These are phyloP conservation scores for Zygotorulaspora florentina DNA, from an alignment of 805 yeast species.

Conservation along the genomic window DNA sequence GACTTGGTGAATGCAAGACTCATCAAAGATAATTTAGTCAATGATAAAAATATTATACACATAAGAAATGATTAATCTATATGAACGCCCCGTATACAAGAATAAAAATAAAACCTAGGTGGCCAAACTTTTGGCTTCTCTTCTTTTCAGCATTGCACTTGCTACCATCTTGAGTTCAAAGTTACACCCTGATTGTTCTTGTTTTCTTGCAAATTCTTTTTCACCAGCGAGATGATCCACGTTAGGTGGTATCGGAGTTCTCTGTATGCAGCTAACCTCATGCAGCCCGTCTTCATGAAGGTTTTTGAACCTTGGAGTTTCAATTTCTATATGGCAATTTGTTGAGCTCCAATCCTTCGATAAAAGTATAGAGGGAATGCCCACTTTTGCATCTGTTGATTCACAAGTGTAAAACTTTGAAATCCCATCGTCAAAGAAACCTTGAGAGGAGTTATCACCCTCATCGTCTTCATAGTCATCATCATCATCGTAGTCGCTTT, in stretches of 20 bases:
- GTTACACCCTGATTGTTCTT: constrained; percentile 4
- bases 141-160: constrained; percentile 30
- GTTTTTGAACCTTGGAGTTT: constrained; percentile 6
- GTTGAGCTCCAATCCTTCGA: background rate
- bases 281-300: constrained; percentile 1
- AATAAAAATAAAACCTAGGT: constrained; percentile 7
- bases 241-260: constrained; percentile 21
- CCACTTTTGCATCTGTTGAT: background rate
- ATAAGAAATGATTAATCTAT: constrained; percentile 22
- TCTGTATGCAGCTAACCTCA: constrained; percentile 9
- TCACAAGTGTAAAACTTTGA: background rate
- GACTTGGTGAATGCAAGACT: constrained; percentile 62
- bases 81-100: constrained; percentile 1
- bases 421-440: background rate
- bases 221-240: constrained; percentile 1
- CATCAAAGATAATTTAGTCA: constrained; percentile 21
- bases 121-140: constrained; percentile 17
- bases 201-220: background rate
- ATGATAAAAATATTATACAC: constrained; percentile 13
- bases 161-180: constrained; percentile 24
- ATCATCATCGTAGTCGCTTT: constrained; percentile 9
- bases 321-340: constrained; percentile 8
- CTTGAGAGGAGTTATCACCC: background rate
- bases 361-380: constrained; percentile 7
- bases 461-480: constrained; percentile 10